Conservation (phyloP, 208 protist species). For the Perkinsela sp. region DNA sequence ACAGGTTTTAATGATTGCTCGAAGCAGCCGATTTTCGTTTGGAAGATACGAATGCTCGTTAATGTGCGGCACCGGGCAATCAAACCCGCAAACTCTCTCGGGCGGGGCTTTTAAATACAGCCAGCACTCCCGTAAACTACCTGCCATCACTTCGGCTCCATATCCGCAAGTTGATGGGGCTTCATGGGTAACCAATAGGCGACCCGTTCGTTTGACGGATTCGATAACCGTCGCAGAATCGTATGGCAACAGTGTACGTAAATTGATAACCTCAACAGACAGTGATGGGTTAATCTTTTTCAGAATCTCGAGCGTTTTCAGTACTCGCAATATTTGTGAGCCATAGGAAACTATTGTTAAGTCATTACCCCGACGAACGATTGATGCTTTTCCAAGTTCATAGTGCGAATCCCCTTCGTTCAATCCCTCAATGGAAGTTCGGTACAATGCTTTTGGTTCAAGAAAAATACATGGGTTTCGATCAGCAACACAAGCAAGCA, state of each 20-base stretch:
- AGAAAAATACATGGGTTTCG: constrained; percentile 81
- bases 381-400: constrained; percentile 66
- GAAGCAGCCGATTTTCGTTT: constrained; percentile 50
- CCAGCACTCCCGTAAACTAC: constrained; percentile 71
- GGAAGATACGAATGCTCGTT: constrained; percentile 82
- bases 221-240: constrained; percentile 68
- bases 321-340: constrained; percentile 37
- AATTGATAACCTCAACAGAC: constrained; percentile 78
- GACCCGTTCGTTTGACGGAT: constrained; percentile 71
- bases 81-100: constrained; percentile 77
- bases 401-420: constrained; percentile 72
- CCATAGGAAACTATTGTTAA: constrained; percentile 84
- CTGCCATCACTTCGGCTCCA: constrained; percentile 68
- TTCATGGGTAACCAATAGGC: constrained; percentile 70
- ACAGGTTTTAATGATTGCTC: constrained; percentile 3
- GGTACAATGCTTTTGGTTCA: constrained; percentile 82
- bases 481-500: constrained; percentile 70
- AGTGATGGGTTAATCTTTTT: constrained; percentile 25
- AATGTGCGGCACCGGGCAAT: constrained; percentile 81
- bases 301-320: constrained; percentile 41
- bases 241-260: constrained; percentile 75
- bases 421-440: constrained; percentile 58
- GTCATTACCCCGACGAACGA: constrained; percentile 57
- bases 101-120: constrained; percentile 77
- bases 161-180: constrained; percentile 74